phyloP scores from a whole-genome alignment of 1,139 yeast genomes.

The Spathaspora sp. region DNA sequence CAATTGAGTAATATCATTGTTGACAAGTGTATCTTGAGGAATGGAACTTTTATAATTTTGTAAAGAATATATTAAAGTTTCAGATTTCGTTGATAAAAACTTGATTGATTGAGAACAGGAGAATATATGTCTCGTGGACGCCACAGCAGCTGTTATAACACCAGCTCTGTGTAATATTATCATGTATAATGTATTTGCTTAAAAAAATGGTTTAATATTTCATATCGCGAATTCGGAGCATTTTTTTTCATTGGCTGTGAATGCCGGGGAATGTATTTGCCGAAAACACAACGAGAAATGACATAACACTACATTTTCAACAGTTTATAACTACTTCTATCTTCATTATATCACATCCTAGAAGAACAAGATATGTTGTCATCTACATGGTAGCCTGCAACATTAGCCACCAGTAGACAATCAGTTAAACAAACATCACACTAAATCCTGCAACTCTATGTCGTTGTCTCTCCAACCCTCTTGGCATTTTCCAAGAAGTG shows the following conservation, averaged over 20 bases:
- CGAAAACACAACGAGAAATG: background rate
- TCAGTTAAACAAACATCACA: no score
- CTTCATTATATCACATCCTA: no score
- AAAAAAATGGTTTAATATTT: no score
- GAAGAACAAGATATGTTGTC: no score
- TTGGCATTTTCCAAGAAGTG: background rate
- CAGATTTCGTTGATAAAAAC: background rate
- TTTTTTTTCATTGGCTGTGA: background rate
- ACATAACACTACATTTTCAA: no score
- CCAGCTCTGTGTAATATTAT: slow-evolving; percentile 1
- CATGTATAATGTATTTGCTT: no score
- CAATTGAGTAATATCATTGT: slow-evolving; percentile 18
- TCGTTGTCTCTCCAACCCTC: background rate
- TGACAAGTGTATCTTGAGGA: slow-evolving; percentile 27
- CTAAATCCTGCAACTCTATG: no score
- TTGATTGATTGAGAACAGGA: background rate
- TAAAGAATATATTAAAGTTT: slow-evolving; percentile 12
- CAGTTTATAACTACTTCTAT: no score
- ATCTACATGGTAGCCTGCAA: no score
- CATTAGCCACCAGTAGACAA: no score
- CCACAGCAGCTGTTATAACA: background rate
- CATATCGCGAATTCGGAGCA: background rate
- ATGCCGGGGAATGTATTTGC: background rate
- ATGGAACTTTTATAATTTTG: slow-evolving; percentile 19
- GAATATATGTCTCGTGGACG: background rate